Conservation (phyloP, 441 rosid species). For the Corymbia calophylla region DNA sequence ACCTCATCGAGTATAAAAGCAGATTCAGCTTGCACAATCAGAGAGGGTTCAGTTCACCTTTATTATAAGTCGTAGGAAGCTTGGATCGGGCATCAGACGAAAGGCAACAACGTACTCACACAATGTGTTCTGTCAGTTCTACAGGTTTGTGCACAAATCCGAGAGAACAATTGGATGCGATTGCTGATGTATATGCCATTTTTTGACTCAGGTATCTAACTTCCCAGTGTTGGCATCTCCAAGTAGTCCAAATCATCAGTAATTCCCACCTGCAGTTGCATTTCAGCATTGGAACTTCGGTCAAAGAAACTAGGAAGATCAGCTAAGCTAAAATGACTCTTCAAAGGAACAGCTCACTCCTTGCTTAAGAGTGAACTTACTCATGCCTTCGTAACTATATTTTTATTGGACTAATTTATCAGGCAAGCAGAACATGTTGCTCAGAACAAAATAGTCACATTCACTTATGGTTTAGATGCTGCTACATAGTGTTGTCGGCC, state of each 20-base stretch:
- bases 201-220: background rate
- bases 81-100: background rate
- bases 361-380: background rate
- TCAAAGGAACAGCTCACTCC: background rate
- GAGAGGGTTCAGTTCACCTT: background rate
- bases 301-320: background rate
- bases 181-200: background rate
- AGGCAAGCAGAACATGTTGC: background rate
- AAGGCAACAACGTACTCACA: background rate
- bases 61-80: background rate
- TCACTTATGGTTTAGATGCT: background rate
- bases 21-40: too few relatives aligned
- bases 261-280: constrained; percentile 57
- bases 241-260: constrained; percentile 82
- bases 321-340: background rate
- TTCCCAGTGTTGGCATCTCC: constrained; percentile 36
- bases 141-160: background rate
- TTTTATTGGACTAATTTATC: background rate
- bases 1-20: background rate
- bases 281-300: background rate
- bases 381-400: background rate
- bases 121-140: background rate
- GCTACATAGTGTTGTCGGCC: background rate
- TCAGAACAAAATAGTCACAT: background rate
- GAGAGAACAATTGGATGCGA: background rate